Evolutionary conservation across 1,139 yeast genomes (phyloP), one percentile per base, ranked within the genome.

Genomic region (Magnusiomyces ingens): DNA sequence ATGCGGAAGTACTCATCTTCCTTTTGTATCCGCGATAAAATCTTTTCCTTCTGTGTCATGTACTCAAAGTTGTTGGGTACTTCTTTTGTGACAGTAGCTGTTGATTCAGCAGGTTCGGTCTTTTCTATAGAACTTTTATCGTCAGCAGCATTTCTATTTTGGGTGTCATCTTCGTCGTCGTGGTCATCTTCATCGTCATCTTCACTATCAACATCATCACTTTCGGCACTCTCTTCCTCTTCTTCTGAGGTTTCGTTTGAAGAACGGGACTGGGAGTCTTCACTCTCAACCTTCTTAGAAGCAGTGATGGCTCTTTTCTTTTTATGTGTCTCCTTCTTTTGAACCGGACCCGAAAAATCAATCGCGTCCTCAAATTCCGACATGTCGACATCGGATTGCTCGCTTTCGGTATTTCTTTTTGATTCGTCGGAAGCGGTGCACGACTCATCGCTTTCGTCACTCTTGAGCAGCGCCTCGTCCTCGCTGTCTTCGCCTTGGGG

Each of bases 141-240:
- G 4, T 12, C 17, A 36, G 40, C 6, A 12, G 36, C 6, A 32
- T 8, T 8, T 6, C 11, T 12, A 12, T 26, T 10, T 44, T 21
- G 12, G 21, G 29, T 4, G 38, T 42, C 19, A 15, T 42, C 4
- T 13, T 55, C 52, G 42, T 62, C 68, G 42, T 58, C 58, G 47
- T 61, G 60, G 17, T 59, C 64, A 49, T 74, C 77, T 36, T 62
- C 64, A 54, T 69, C 71, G 45, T 75, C 60, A 18, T 57, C 57
- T 48, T 57, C 59, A 4, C 50, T 15, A 8, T 32, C 47, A 15
- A 22, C 47, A 15, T 45, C 32, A 5, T 32, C 49, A 17, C 26
- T 18, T 37, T 44, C 17, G 12, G 35, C 40, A 10, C 12, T 37
- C 13, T 12, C n/a, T 17, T 32, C 47, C 3, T 22, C 17, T n/a